These are phyloP conservation scores for Basipetospora chlamydospora DNA, from an alignment of 2,329 filamentous ascomycete species.

Conservation along the genomic window DNA sequence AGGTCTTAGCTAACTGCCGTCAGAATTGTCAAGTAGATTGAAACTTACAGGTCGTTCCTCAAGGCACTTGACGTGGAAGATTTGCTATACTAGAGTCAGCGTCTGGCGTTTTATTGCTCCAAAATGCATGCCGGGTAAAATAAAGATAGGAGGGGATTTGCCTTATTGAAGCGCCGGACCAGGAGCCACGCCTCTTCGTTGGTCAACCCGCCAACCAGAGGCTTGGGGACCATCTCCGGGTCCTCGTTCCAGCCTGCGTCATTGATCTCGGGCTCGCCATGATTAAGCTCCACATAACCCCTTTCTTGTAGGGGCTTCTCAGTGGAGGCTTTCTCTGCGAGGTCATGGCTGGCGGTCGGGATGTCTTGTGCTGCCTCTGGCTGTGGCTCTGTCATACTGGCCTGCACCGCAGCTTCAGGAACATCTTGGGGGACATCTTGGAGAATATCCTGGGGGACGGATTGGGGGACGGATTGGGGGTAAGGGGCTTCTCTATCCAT, in stretches of 20 bases:
- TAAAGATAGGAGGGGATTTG: slow-evolving; percentile 9
- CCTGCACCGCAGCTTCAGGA: too few species aligned
- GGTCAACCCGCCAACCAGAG: slow-evolving; percentile 50
- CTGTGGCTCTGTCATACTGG: too few species aligned
- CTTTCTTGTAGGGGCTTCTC: slow-evolving; percentile 20
- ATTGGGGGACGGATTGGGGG: too few species aligned
- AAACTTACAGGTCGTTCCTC: slow-evolving; percentile 13
- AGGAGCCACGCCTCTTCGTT: slow-evolving; percentile 65
- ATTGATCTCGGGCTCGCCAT: slow-evolving; percentile 40
- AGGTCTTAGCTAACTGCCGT: slow-evolving; percentile 31
- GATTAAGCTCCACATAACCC: slow-evolving; percentile 30
- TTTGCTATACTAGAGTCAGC: slow-evolving; percentile 30
- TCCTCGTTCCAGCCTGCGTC: slow-evolving; percentile 57
- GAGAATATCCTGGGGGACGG: too few species aligned
- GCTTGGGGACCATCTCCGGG: slow-evolving; percentile 37
- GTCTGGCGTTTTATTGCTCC: slow-evolving; percentile 13
- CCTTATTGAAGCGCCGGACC: slow-evolving; percentile 57
- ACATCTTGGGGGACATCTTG: too few species aligned
- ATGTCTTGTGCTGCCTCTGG: slow-evolving; percentile 13
- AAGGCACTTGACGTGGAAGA: slow-evolving; percentile 55
- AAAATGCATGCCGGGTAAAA: background rate
- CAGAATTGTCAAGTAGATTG: too few species aligned
- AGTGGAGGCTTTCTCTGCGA: slow-evolving; percentile 17
- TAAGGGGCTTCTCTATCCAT: too few species aligned
- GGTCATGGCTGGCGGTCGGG: slow-evolving; percentile 21